phyloP scores from a whole-genome alignment of 257 asterid species.

The Salvia rosmarinus region DNA sequence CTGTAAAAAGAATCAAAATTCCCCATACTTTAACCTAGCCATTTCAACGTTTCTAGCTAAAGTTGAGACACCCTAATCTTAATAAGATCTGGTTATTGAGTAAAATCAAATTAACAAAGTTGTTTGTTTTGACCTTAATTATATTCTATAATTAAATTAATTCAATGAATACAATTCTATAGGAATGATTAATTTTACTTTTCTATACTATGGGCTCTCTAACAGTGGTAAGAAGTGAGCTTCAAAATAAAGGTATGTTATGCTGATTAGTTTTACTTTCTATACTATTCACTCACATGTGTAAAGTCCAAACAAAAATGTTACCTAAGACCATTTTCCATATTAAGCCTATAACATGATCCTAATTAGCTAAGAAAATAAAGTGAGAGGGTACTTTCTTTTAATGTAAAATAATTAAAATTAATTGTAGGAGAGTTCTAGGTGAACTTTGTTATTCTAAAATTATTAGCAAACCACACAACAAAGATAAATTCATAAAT shows the following conservation, averaged over 20 bases:
- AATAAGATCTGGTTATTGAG: constrained; percentile 39
- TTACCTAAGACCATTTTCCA: background rate
- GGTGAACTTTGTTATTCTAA: too few species aligned
- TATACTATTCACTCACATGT: too few species aligned
- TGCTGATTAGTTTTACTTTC: too few species aligned
- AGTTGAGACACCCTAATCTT: constrained; percentile 51
- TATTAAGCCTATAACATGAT: too few species aligned
- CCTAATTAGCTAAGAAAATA: too few species aligned
- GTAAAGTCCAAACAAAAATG: background rate
- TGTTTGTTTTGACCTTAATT: constrained; percentile 1
- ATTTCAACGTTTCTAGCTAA: constrained; percentile 40
- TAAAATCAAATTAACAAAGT: constrained; percentile 10
- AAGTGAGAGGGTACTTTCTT: too few species aligned
- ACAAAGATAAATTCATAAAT: too few species aligned
- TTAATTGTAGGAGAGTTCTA: too few species aligned
- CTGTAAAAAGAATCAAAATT: constrained; percentile 53
- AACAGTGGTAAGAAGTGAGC: background rate
- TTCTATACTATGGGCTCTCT: background rate
- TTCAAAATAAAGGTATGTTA: background rate
- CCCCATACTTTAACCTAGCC: constrained; percentile 34
- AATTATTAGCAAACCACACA: too few species aligned
- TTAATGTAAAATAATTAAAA: too few species aligned
- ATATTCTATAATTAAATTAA: background rate
- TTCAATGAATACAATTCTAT: background rate
- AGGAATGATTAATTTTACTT: background rate